Evolutionary conservation across 2,329 filamentous ascomycete genomes (phyloP).

Genomic region (Diatrype stigma): DNA sequence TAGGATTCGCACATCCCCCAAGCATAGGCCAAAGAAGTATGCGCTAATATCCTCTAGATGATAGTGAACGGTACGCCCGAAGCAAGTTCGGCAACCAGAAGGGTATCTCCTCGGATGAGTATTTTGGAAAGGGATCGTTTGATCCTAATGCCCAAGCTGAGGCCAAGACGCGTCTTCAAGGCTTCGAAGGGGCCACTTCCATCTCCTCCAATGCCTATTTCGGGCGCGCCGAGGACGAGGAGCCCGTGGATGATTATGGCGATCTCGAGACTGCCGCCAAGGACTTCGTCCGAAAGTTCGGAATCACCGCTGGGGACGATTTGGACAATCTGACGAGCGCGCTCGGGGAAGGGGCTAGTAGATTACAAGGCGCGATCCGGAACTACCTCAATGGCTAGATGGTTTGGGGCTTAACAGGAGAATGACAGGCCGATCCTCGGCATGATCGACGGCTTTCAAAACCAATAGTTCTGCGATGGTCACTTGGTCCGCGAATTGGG

Average conservation of each 20-base stretch:
- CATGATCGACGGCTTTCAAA: no score
- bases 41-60: slow-evolving; percentile 44
- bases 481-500: no score
- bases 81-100: slow-evolving; percentile 90
- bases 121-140: slow-evolving; percentile 87
- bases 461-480: no score
- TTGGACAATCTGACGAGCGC: slow-evolving; percentile 82
- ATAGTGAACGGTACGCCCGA: slow-evolving; percentile 78
- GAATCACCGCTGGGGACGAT: slow-evolving; percentile 92
- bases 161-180: slow-evolving; percentile 81
- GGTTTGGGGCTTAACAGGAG: no score
- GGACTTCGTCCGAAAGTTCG: slow-evolving; percentile 93
- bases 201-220: slow-evolving; percentile 99
- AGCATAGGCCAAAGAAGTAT: background rate
- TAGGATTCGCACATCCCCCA: slow-evolving; percentile 33
- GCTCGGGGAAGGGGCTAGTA: slow-evolving; percentile 79
- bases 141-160: slow-evolving; percentile 78
- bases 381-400: slow-evolving; percentile 57
- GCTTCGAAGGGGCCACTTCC: slow-evolving; percentile 85
- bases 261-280: slow-evolving; percentile 91
- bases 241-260: slow-evolving; percentile 70
- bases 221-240: slow-evolving; percentile 82
- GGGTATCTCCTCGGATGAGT: slow-evolving; percentile 96
- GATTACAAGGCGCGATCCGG: slow-evolving; percentile 72
- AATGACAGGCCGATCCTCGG: no score